Evolutionary conservation across 306 rosid genomes (phyloP).

Genomic region (Trifolium repens): DNA sequence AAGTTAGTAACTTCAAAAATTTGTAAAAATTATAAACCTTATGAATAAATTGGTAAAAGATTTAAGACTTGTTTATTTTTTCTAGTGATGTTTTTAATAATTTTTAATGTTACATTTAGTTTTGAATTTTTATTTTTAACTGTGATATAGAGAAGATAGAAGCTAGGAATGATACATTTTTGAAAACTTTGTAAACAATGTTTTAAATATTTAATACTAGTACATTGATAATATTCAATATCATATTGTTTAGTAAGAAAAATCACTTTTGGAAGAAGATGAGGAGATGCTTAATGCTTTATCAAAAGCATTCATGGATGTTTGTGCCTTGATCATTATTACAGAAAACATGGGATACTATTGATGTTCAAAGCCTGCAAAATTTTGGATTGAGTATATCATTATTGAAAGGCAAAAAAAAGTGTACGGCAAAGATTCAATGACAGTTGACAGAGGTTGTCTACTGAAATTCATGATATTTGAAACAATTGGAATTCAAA

Average conservation of each 20-base stretch:
- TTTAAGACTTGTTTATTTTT: not conserved
- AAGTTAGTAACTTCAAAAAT: constrained; percentile 22
- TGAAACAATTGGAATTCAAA: not conserved
- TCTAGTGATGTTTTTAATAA: not conserved
- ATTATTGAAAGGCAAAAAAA: not conserved
- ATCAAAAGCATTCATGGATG: not conserved
- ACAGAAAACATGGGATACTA: not conserved
- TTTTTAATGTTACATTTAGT: not conserved
- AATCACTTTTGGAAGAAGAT: not conserved
- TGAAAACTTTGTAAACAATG: not conserved
- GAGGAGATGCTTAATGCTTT: not conserved
- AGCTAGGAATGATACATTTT: not conserved
- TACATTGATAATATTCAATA: not conserved
- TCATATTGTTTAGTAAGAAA: not conserved
- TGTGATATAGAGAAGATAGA: not conserved
- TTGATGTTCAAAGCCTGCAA: not conserved
- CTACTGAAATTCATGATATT: not conserved
- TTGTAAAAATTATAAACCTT: constrained; percentile 32
- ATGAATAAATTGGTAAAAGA: constrained; percentile 39
- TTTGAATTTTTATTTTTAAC: not conserved
- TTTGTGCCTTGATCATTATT: not conserved
- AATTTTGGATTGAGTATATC: not conserved
- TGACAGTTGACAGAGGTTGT: not conserved
- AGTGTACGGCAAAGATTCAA: not conserved
- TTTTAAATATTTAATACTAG: not conserved